A percentile compares a stretch with the other conserved stretches of the same genome.
These are phyloP conservation scores for Dissophora ornata DNA, from an alignment of 192 early-diverging fungal genomes.

Conservation along the genomic window DNA sequence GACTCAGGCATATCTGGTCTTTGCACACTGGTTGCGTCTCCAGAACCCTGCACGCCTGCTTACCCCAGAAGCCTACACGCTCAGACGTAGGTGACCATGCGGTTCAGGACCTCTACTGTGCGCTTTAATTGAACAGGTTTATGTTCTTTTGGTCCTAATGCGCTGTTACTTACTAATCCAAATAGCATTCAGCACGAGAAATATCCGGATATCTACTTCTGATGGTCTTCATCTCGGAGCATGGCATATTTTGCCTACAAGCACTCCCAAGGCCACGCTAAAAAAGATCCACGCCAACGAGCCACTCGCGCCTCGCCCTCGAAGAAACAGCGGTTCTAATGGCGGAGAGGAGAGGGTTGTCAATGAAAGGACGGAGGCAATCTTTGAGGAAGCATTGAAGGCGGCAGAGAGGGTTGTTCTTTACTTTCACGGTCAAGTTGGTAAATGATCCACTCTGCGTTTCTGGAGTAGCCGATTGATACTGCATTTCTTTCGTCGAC, in stretches of 20 bases:
- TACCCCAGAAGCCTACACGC: constrained; percentile 44
- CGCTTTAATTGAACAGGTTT: not conserved
- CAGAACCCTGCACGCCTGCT: constrained; percentile 43
- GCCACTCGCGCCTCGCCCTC: constrained; percentile 3
- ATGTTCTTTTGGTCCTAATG: too few relatives aligned
- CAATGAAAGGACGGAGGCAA: constrained; percentile 5
- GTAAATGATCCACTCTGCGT: constrained; percentile 6
- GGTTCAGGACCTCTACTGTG: not conserved
- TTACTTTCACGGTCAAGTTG: constrained; percentile 54
- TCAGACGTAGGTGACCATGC: constrained; percentile 15
- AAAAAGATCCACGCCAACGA: constrained; percentile 23
- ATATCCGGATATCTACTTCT: constrained; percentile 31
- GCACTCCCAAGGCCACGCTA: not conserved
- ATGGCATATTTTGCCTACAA: constrained; percentile 28
- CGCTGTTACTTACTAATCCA: not conserved
- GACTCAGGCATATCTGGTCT: constrained; percentile 51
- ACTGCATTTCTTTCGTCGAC: not conserved
- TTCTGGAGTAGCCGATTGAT: not conserved
- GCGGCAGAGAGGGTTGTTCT: constrained; percentile 35
- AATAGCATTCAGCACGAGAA: constrained; percentile 47
- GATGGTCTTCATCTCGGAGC: constrained; percentile 44
- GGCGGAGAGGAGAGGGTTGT: not conserved
- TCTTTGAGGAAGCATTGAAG: constrained; percentile 35
- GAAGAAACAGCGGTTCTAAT: not conserved
- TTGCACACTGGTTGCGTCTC: constrained; percentile 45